These are phyloP conservation scores for Colletotrichum navitas DNA, from an alignment of 2,329 filamentous ascomycete species.

Conservation along the genomic window DNA sequence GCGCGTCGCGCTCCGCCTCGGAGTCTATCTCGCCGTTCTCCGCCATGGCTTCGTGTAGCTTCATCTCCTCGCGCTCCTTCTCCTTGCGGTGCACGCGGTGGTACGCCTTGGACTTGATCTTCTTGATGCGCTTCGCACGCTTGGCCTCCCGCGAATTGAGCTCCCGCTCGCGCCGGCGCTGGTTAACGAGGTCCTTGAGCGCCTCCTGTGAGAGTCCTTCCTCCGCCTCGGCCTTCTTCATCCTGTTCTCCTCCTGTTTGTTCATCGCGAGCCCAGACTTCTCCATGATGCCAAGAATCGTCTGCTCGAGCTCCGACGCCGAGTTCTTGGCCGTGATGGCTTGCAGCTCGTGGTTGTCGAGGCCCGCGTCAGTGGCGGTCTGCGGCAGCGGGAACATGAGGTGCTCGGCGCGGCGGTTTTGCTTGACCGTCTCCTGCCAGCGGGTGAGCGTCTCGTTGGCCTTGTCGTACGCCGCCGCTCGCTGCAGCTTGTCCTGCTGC, in stretches of 20 bases:
- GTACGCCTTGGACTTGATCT: conserved; percentile 98
- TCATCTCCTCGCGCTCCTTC: conserved; percentile 66
- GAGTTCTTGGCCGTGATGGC: conserved; percentile 74
- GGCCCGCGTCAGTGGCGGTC: conserved; percentile 71
- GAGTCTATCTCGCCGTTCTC: conserved; percentile 73
- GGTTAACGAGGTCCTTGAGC: conserved; percentile 77
- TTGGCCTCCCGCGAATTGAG: conserved; percentile 90
- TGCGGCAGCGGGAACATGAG: conserved; percentile 87
- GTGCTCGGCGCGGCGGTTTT: conserved; percentile 91
- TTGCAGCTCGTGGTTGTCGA: conserved; percentile 72
- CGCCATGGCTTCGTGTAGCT: conserved; percentile 63
- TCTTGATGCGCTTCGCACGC: conserved; percentile 92
- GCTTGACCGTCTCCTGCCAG: conserved; percentile 96
- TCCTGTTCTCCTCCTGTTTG: conserved; percentile 58
- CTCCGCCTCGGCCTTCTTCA: conserved; percentile 74
- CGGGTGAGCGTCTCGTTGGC: conserved; percentile 90
- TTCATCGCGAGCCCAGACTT: conserved; percentile 81
- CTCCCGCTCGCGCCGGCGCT: conserved; percentile 85
- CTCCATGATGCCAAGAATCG: conserved; percentile 89
- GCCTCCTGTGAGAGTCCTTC: conserved; percentile 79
- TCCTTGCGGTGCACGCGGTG: conserved; percentile 90
- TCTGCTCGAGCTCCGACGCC: conserved; percentile 84
- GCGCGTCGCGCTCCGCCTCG: conserved; percentile 72
- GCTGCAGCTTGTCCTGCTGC: conserved; percentile 87
- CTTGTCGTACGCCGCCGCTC: conserved; percentile 86